Percentiles rank a stretch among this genome's conserved stretches.
Evolutionary conservation across 768 basidiomycete species (phyloP).

Genomic region (Gloeopeniophorella convolvens): DNA sequence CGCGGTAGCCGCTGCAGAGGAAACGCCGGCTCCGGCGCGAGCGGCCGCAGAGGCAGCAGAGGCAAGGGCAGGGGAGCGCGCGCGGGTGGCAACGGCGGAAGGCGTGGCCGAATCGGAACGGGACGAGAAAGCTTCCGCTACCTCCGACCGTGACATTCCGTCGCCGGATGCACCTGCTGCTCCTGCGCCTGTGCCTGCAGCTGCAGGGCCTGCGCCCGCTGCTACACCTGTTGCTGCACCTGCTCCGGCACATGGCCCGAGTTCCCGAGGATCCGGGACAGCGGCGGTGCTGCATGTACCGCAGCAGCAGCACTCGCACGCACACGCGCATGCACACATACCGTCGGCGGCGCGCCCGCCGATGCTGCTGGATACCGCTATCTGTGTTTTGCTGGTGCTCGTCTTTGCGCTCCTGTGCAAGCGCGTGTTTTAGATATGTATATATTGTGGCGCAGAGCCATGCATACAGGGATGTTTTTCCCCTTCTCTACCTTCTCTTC

Average conservation of each 20-base stretch:
- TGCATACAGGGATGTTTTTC: background rate
- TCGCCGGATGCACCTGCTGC: too few species aligned
- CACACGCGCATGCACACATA: background rate
- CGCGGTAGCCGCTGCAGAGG: too few species aligned
- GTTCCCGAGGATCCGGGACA: too few species aligned
- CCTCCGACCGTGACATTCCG: too few species aligned
- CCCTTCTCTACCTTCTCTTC: too few species aligned
- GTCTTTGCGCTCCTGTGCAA: conserved; percentile 63
- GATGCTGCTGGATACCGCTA: conserved; percentile 63
- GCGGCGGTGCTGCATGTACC: background rate
- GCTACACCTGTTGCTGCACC: too few species aligned
- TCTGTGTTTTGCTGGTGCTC: conserved; percentile 64
- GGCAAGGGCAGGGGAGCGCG: background rate
- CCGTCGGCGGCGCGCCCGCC: conserved; percentile 37
- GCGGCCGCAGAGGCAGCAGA: background rate
- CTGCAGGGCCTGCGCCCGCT: too few species aligned
- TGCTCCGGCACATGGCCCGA: too few species aligned
- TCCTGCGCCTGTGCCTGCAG: too few species aligned
- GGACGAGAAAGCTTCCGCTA: background rate
- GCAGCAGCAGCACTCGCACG: background rate
- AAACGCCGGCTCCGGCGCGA: background rate
- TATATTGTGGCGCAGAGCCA: background rate
- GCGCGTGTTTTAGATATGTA: conserved; percentile 36
- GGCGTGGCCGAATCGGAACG: background rate
- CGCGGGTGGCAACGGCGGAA: background rate